Evolutionary conservation across 2,329 filamentous ascomycete species (phyloP).

Genomic region (Dactylellina parvicollis): DNA sequence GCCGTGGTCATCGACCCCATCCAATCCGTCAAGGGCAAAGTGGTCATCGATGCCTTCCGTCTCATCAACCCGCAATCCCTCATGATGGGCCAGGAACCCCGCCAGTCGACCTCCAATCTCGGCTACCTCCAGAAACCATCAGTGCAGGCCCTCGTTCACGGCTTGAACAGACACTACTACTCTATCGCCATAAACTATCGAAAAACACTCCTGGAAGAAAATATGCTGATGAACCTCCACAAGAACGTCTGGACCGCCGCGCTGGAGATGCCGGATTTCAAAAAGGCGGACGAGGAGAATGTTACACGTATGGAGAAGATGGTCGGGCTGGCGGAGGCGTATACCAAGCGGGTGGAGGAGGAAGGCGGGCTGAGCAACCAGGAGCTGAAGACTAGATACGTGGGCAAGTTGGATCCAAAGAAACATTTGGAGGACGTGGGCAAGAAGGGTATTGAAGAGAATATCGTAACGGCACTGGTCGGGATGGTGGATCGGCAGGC

Average conservation of each 20-base stretch:
- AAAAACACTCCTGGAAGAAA: conserved; percentile 97
- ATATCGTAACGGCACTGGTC: conserved; percentile 96
- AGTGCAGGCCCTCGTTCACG: conserved; percentile 98
- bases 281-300: conserved; percentile 82
- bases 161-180: conserved; percentile 98
- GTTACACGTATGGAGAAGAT: conserved; percentile 87
- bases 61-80: conserved; percentile 97
- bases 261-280: conserved; percentile 95
- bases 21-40: conserved; percentile 99
- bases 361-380: conserved; percentile 97
- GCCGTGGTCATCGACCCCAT: conserved; percentile 98
- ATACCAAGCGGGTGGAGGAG: conserved; percentile 98
- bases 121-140: conserved; percentile 99
- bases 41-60: conserved; percentile 98
- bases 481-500: conserved; percentile 99
- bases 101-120: conserved; percentile 96
- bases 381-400: conserved; percentile 97
- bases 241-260: conserved; percentile 99
- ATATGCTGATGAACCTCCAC: conserved; percentile 99
- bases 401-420: conserved; percentile 98
- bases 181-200: conserved; percentile 98
- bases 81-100: conserved; percentile 96
- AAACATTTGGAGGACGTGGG: conserved; percentile 98
- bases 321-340: conserved; percentile 89
- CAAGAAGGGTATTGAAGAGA: conserved; percentile 97